phyloP scores from a whole-genome alignment of 2,329 filamentous ascomycete species.

The Aspergillus brunneoviolaceus region DNA sequence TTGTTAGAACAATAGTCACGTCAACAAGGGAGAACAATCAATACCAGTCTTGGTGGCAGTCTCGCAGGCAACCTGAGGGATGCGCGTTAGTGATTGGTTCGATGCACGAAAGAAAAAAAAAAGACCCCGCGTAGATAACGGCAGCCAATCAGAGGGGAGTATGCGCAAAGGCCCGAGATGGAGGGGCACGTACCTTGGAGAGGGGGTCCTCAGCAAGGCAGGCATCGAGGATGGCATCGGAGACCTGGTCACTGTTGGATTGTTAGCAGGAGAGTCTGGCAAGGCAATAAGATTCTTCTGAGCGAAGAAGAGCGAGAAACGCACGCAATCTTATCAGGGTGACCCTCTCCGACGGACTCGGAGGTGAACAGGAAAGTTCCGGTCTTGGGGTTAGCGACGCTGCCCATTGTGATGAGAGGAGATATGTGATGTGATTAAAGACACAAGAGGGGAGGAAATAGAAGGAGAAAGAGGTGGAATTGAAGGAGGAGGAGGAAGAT shows the following conservation, averaged over 20 bases:
- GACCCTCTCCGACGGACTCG: conserved; percentile 85
- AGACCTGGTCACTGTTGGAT: conserved; percentile 76
- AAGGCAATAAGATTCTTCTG: not conserved
- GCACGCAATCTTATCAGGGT: conserved; percentile 91
- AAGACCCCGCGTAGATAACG: not conserved
- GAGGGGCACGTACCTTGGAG: conserved; percentile 67
- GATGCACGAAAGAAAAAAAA: not conserved
- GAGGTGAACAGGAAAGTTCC: conserved; percentile 86
- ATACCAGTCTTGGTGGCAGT: conserved; percentile 98
- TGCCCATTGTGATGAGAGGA: conserved; percentile 57
- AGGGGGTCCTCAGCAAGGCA: conserved; percentile 91
- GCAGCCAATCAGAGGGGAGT: conserved; percentile 9
- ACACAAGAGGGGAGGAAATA: conserved; percentile 21
- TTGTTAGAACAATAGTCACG: conserved; percentile 13
- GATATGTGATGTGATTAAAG: conserved; percentile 19
- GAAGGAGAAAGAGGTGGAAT: conserved; percentile 19
- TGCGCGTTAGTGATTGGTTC: conserved; percentile 15
- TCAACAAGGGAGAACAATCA: conserved; percentile 21
- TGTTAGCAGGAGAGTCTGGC: conserved; percentile 11
- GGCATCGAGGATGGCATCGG: conserved; percentile 97
- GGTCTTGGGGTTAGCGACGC: conserved; percentile 47
- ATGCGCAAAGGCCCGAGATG: conserved; percentile 7
- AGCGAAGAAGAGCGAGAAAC: conserved; percentile 25
- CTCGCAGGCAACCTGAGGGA: conserved; percentile 77
- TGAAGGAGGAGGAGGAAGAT: conserved; percentile 32